These are phyloP conservation scores for Annulohypoxylon truncatum DNA, from an alignment of 2,329 filamentous ascomycete genomes.

Conservation along the genomic window DNA sequence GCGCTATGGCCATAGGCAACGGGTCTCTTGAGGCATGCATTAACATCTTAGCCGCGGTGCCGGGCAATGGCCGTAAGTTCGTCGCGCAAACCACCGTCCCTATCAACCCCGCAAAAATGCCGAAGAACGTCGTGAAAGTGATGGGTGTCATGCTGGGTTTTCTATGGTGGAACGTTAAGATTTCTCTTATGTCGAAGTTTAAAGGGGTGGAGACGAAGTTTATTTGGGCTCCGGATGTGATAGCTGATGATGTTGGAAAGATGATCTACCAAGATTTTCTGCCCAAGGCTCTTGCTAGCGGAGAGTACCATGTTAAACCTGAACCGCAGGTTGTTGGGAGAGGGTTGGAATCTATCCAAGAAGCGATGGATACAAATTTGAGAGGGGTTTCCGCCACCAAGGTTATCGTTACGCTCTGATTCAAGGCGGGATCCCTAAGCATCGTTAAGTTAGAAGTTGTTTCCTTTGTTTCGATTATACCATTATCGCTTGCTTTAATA, in stretches of 20 bases:
- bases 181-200: neutral
- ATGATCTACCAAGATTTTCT: slow-evolving; percentile 43
- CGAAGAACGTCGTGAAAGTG: neutral
- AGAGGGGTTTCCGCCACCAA: slow-evolving; percentile 22
- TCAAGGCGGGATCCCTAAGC: neutral
- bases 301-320: slow-evolving; percentile 38
- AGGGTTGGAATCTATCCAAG: slow-evolving; percentile 25
- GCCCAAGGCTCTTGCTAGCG: slow-evolving; percentile 34
- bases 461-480: neutral
- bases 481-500: neutral
- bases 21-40: slow-evolving; percentile 31
- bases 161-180: neutral
- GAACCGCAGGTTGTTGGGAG: slow-evolving; percentile 40
- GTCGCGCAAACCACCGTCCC: slow-evolving; percentile 22
- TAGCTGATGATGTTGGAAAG: slow-evolving; percentile 28
- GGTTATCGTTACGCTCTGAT: slow-evolving; percentile 8
- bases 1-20: slow-evolving; percentile 34
- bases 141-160: neutral
- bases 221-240: slow-evolving; percentile 23
- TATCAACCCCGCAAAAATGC: neutral
- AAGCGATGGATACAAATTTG: slow-evolving; percentile 18
- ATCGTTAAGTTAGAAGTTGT: neutral
- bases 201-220: slow-evolving; percentile 23
- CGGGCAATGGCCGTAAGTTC: slow-evolving; percentile 23
- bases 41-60: slow-evolving; percentile 20